Percentiles rank a stretch among this genome's conserved stretches.
These are phyloP conservation scores for Coemansia sp. DNA, from an alignment of 192 early-diverging fungal genomes.

Conservation along the genomic window DNA sequence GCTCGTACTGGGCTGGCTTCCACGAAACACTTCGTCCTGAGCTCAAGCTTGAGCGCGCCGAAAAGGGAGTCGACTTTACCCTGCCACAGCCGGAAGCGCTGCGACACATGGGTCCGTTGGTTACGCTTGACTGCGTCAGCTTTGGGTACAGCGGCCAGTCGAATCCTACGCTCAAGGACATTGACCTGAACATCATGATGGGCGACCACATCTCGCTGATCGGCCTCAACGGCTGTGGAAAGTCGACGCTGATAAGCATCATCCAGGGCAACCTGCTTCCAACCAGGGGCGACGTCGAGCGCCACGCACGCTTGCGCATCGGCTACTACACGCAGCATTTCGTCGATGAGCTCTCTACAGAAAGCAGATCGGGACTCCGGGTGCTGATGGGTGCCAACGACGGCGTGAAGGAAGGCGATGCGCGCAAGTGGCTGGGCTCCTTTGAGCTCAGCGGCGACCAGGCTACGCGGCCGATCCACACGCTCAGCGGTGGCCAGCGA, in stretches of 20 bases:
- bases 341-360: conserved; percentile 65
- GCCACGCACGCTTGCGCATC: conserved; percentile 64
- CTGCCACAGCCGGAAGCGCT: conserved; percentile 70
- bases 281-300: conserved; percentile 62
- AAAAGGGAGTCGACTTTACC: conserved; percentile 60
- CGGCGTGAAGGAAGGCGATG: conserved; percentile 58
- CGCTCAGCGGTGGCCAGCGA: conserved; percentile 81
- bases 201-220: conserved; percentile 71
- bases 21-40: conserved; percentile 56
- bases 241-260: conserved; percentile 77
- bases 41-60: conserved; percentile 59
- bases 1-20: conserved; percentile 59
- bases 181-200: conserved; percentile 69
- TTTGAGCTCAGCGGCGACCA: conserved; percentile 72
- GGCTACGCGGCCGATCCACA: conserved; percentile 60
- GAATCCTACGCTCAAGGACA: conserved; percentile 59
- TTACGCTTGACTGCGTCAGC: conserved; percentile 63
- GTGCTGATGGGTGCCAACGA: conserved; percentile 54
- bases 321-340: conserved; percentile 87
- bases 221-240: conserved; percentile 83
- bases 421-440: conserved; percentile 71
- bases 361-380: conserved; percentile 55
- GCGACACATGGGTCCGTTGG: conserved; percentile 63
- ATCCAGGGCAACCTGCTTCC: conserved; percentile 65
- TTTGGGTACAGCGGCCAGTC: conserved; percentile 34